phyloP scores from a whole-genome alignment of 1,284 basidiomycete genomes.

The Tylopilus orsonianus region DNA sequence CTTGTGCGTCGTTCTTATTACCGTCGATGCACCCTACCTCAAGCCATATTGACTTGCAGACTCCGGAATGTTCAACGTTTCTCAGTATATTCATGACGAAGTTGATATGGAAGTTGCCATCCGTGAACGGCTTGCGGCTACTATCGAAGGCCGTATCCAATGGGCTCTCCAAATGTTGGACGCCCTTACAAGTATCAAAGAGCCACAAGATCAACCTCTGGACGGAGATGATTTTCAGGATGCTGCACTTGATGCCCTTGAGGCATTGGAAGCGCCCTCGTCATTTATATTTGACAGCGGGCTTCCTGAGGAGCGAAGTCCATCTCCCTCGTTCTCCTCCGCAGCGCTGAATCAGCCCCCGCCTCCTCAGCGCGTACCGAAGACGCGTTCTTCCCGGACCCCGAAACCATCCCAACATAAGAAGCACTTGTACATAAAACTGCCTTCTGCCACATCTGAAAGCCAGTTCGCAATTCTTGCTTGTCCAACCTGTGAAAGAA shows the following conservation, averaged over 20 bases:
- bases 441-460: slow-evolving; percentile 32
- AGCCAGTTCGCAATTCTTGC: slow-evolving; percentile 47
- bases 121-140: slow-evolving; percentile 52
- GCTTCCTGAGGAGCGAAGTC: slow-evolving; percentile 33
- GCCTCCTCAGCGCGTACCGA: slow-evolving; percentile 24
- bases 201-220: slow-evolving; percentile 14
- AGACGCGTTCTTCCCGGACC: slow-evolving; percentile 39
- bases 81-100: slow-evolving; percentile 42
- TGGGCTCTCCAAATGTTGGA: slow-evolving; percentile 64
- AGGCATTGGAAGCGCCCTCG: slow-evolving; percentile 52
- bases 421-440: slow-evolving; percentile 47
- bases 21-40: neutral
- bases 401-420: slow-evolving; percentile 35
- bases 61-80: slow-evolving; percentile 15
- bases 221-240: slow-evolving; percentile 41
- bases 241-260: slow-evolving; percentile 57
- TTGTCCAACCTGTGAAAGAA: slow-evolving; percentile 62
- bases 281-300: slow-evolving; percentile 46
- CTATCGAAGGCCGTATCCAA: slow-evolving; percentile 59
- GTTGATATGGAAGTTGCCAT: slow-evolving; percentile 65
- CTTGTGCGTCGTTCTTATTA: slow-evolving; percentile 18
- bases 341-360: slow-evolving; percentile 13
- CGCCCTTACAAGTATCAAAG: slow-evolving; percentile 37
- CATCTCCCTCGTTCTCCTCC: slow-evolving; percentile 23
- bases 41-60: slow-evolving; percentile 13